A percentile compares a stretch with the other conserved stretches of the same genome.
phyloP scores from a whole-genome alignment of 805 yeast genomes.

The Cyberlindnera meyerae region DNA sequence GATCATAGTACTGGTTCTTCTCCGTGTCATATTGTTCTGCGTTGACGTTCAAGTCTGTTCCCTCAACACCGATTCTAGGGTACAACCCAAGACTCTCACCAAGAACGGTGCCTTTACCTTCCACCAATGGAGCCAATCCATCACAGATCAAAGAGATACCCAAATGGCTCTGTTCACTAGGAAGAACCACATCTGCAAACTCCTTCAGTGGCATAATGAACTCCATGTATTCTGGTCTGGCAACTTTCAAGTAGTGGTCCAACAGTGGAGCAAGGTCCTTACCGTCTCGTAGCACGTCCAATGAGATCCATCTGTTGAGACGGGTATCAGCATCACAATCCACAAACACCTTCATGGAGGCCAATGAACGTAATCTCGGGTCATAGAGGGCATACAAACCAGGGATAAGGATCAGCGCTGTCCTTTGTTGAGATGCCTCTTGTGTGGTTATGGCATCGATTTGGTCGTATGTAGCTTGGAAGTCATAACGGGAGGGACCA shows the following conservation, averaged over 20 bases:
- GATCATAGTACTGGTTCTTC: conserved; percentile 40
- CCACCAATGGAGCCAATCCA: conserved; percentile 39
- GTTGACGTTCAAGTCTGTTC: conserved; percentile 27
- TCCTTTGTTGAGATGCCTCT: too few species aligned
- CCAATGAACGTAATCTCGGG: conserved; percentile 44
- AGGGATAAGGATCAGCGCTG: conserved; percentile 48
- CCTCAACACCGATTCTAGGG: conserved; percentile 14
- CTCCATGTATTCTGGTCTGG: conserved; percentile 63
- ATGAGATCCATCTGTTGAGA: conserved; percentile 67
- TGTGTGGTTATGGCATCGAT: too few species aligned
- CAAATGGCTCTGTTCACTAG: conserved; percentile 58
- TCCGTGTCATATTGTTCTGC: conserved; percentile 35
- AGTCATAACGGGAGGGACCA: conserved; percentile 26
- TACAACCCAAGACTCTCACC: conserved; percentile 3
- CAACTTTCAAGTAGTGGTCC: conserved; percentile 45
- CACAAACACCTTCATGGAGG: conserved; percentile 66
- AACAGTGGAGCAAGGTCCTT: conserved; percentile 28
- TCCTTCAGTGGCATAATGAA: conserved; percentile 66
- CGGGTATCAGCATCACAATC: conserved; percentile 85
- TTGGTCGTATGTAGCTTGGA: conserved; percentile 24
- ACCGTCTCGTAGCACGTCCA: conserved; percentile 24
- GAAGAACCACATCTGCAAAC: conserved; percentile 69
- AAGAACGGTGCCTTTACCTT: neutral
- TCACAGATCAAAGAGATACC: conserved; percentile 60
- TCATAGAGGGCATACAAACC: conserved; percentile 82